A percentile compares a stretch with the other conserved stretches of the same genome.
phyloP scores from a whole-genome alignment of 116 monocot genomes.

The Phalaenopsis hybrid region DNA sequence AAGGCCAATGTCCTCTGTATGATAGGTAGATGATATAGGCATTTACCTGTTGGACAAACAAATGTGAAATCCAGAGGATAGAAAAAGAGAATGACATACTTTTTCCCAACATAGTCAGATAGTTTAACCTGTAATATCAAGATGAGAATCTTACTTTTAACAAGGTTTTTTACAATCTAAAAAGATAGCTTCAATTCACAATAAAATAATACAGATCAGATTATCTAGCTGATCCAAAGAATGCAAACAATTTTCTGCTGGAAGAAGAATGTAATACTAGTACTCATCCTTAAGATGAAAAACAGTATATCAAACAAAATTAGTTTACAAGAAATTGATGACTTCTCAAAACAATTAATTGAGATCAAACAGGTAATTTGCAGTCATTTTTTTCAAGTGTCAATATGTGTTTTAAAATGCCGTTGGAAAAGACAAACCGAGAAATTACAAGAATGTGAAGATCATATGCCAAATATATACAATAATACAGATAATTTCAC shows the following conservation, averaged over 20 bases:
- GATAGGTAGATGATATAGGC: not conserved
- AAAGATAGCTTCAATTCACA: not conserved
- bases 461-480: not conserved
- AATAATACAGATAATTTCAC: no score
- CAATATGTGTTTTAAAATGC: not conserved
- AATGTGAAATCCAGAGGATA: conserved; percentile 55
- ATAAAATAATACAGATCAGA: not conserved
- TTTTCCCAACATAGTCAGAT: conserved; percentile 53
- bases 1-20: not conserved
- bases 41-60: conserved; percentile 51
- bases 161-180: not conserved
- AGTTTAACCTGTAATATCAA: conserved; percentile 39
- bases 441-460: not conserved
- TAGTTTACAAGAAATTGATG: not conserved
- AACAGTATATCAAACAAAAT: not conserved
- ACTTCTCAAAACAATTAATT: not conserved
- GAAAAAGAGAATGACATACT: conserved; percentile 53
- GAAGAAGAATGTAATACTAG: not conserved
- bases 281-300: not conserved
- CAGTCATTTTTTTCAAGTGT: not conserved
- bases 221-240: not conserved
- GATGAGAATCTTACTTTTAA: not conserved
- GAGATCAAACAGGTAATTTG: not conserved
- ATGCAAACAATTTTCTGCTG: not conserved
- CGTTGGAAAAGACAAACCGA: not conserved